Percentiles rank a stretch among this genome's conserved stretches.
Conservation (phyloP, 164 flowering plant genomes). For the Nymphaea colorata region DNA sequence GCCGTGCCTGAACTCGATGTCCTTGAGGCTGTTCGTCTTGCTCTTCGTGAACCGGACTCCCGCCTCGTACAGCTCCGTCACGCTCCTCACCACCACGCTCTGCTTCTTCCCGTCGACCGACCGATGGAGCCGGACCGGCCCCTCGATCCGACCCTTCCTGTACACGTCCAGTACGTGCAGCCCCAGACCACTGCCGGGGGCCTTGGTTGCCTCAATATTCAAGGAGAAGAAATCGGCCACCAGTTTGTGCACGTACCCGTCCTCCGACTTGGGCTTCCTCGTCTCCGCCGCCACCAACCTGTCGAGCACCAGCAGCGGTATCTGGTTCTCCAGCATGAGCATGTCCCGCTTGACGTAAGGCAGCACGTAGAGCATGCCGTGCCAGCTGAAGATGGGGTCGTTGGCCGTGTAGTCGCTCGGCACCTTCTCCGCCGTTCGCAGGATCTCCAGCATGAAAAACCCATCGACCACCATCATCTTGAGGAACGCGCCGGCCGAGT, state of each 20-base stretch:
- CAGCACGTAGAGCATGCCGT: slow-evolving; percentile 33
- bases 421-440: slow-evolving; percentile 10
- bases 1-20: slow-evolving; percentile 34
- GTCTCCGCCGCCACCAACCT: slow-evolving; percentile 20
- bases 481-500: slow-evolving; percentile 13
- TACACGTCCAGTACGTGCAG: slow-evolving; percentile 33
- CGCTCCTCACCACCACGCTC: slow-evolving; percentile 10
- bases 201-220: neutral
- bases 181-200: slow-evolving; percentile 16
- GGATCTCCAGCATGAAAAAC: slow-evolving; percentile 44
- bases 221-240: neutral
- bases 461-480: slow-evolving; percentile 39
- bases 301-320: slow-evolving; percentile 36
- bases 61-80: slow-evolving; percentile 38
- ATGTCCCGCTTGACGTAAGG: slow-evolving; percentile 44
- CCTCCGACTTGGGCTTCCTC: slow-evolving; percentile 9
- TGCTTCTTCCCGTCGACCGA: slow-evolving; percentile 5
- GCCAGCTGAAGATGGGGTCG: slow-evolving; percentile 53
- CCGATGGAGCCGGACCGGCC: neutral
- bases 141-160: slow-evolving; percentile 25
- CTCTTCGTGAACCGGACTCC: slow-evolving; percentile 41
- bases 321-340: slow-evolving; percentile 56
- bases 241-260: neutral
- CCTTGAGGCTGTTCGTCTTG: slow-evolving; percentile 24
- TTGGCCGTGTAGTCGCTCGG: slow-evolving; percentile 24